phyloP scores from a whole-genome alignment of 768 basidiomycete species.

The Auricularia sp. region DNA sequence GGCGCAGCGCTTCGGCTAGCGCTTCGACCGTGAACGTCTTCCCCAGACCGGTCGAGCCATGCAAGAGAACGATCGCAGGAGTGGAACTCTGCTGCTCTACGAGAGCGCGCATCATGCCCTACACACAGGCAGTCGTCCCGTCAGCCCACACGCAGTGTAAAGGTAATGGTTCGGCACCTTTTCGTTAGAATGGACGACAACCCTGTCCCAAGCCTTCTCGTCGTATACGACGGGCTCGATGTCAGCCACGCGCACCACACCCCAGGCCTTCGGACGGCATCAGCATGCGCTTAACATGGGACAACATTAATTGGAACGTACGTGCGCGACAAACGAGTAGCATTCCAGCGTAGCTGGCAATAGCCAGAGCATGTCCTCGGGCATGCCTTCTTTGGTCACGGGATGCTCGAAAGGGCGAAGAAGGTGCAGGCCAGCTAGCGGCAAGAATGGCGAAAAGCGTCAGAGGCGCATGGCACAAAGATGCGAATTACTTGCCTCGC shows the following conservation, averaged over 20 bases:
- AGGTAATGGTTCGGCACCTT: not conserved
- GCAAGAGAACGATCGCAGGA: constrained; percentile 15
- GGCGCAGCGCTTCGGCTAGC: constrained; percentile 43
- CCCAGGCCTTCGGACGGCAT: not conserved
- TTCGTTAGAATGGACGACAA: not conserved
- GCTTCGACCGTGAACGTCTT: constrained; percentile 54
- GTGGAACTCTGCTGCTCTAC: constrained; percentile 7
- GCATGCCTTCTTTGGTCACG: not conserved
- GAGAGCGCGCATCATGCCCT: constrained; percentile 27
- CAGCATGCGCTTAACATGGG: not conserved
- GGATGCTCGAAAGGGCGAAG: not conserved
- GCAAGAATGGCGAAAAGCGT: not conserved
- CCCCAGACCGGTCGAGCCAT: constrained; percentile 25
- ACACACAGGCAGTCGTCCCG: constrained; percentile 18
- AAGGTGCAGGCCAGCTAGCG: not conserved
- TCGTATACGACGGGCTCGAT: not conserved
- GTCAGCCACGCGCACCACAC: not conserved
- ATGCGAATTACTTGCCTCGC: no score
- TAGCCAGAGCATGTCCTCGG: not conserved
- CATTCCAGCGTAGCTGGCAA: not conserved
- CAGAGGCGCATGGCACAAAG: not conserved
- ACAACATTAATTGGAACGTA: not conserved
- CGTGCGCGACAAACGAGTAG: not conserved
- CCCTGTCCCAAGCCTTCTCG: not conserved
- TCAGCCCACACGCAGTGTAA: not conserved